Evolutionary conservation across 148 eudicot species (phyloP).

Genomic region (Talinum fruticosum): DNA sequence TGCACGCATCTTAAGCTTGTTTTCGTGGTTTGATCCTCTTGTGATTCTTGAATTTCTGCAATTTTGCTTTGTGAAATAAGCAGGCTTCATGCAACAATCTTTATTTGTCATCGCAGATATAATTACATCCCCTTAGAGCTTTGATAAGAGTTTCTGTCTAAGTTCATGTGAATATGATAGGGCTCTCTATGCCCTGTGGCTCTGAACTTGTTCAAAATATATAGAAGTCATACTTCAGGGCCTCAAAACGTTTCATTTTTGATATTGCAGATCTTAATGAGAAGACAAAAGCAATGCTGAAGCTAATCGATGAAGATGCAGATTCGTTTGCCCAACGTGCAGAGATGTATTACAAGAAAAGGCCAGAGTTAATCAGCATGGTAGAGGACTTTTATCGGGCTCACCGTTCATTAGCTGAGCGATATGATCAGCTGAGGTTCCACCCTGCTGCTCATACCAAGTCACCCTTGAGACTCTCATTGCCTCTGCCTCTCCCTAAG

Average conservation of each 20-base stretch:
- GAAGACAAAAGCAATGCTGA: slow-evolving; percentile 67
- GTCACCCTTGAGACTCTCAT: slow-evolving; percentile 44
- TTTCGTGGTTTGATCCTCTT: too few relatives aligned
- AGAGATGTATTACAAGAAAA: slow-evolving; percentile 91
- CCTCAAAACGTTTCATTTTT: background rate
- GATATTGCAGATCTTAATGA: slow-evolving; percentile 60
- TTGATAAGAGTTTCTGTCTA: background rate
- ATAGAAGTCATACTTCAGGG: background rate
- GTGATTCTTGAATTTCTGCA: too few relatives aligned
- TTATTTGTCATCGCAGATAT: background rate
- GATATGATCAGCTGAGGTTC: slow-evolving; percentile 59
- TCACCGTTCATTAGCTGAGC: slow-evolving; percentile 78
- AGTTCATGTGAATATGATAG: background rate
- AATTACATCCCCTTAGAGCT: background rate
- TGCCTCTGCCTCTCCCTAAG: slow-evolving; percentile 46
- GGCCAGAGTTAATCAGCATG: slow-evolving; percentile 72
- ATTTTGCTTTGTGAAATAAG: too few relatives aligned
- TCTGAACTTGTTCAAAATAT: background rate
- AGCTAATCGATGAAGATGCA: slow-evolving; percentile 76
- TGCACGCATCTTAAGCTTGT: too few relatives aligned
- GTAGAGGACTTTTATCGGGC: slow-evolving; percentile 76
- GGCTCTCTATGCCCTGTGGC: background rate
- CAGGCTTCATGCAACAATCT: too few relatives aligned
- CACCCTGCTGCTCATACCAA: slow-evolving; percentile 43
- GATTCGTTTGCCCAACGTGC: slow-evolving; percentile 89